Percentiles rank a stretch among this genome's conserved stretches.
phyloP scores from a whole-genome alignment of 2,329 filamentous ascomycete genomes.

The Phyllosticta citribraziliensis region DNA sequence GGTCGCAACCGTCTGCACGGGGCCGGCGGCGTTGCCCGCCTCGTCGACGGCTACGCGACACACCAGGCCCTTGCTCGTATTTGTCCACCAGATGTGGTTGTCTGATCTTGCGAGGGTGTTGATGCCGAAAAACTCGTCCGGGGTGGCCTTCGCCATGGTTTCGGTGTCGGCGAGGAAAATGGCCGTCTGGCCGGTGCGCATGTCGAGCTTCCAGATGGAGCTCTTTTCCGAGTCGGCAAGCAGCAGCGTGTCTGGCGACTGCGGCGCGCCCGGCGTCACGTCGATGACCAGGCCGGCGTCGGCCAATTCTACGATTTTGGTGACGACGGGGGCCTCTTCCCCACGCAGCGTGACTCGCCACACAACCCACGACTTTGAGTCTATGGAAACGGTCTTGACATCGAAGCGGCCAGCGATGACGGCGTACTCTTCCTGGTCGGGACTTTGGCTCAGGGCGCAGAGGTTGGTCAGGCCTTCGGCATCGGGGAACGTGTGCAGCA shows the following conservation, averaged over 20 bases:
- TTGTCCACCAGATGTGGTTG: constrained; percentile 8
- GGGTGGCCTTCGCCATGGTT: constrained; percentile 3
- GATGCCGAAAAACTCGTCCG: constrained; percentile 9
- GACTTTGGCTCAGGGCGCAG: neutral
- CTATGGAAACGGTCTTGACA: neutral
- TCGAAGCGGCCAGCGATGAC: constrained; percentile 7
- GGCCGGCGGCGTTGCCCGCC: neutral
- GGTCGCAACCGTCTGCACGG: constrained; percentile 6
- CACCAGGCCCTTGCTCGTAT: constrained; percentile 8
- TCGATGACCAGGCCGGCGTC: constrained; percentile 8
- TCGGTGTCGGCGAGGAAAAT: constrained; percentile 4
- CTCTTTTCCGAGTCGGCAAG: constrained; percentile 9
- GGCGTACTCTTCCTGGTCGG: constrained; percentile 3
- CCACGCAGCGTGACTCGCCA: constrained; percentile 3
- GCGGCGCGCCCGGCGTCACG: neutral
- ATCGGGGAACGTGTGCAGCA: constrained; percentile 8
- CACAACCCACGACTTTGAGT: neutral
- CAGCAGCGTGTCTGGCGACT: neutral
- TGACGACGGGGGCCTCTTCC: neutral
- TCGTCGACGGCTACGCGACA: constrained; percentile 5
- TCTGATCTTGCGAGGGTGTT: constrained; percentile 5
- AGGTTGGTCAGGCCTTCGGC: constrained; percentile 7
- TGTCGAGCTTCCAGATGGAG: constrained; percentile 9
- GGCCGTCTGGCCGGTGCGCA: neutral
- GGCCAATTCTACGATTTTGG: constrained; percentile 4